A percentile compares a stretch with the other conserved stretches of the same genome.
phyloP scores from a whole-genome alignment of 163 green algal genomes.

The Chlamydomonas reinhardtii region DNA sequence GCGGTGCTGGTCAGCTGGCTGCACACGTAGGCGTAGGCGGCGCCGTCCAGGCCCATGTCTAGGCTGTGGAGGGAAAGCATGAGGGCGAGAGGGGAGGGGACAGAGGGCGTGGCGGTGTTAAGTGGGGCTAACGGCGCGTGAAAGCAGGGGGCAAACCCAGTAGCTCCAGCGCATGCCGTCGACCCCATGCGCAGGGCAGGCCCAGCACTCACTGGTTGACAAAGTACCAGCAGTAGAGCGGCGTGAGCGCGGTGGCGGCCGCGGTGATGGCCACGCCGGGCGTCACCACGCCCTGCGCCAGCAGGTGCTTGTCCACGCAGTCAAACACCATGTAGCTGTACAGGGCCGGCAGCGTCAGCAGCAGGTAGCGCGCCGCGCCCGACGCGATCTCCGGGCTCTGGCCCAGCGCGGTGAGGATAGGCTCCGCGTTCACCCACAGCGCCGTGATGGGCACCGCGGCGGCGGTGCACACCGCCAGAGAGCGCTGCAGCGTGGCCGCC shows the following conservation, averaged over 20 bases:
- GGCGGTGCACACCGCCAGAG: conserved; percentile 48
- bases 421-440: conserved; percentile 51
- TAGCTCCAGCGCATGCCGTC: too few species aligned
- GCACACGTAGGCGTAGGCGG: conserved; percentile 49
- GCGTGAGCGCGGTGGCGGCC: conserved; percentile 28
- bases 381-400: conserved; percentile 44
- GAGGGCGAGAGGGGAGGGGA: too few species aligned
- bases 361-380: conserved; percentile 52
- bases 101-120: too few species aligned
- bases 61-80: background rate
- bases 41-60: conserved; percentile 48
- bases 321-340: conserved; percentile 54
- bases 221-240: conserved; percentile 42
- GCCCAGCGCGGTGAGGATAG: conserved; percentile 50
- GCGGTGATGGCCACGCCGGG: conserved; percentile 57
- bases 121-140: too few species aligned
- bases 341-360: conserved; percentile 54
- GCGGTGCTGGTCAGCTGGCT: conserved; percentile 17
- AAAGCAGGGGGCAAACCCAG: too few species aligned
- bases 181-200: too few species aligned
- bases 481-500: conserved; percentile 58
- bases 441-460: conserved; percentile 56
- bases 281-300: conserved; percentile 59
- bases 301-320: conserved; percentile 63
- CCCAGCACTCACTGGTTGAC: conserved; percentile 31